Conservation (phyloP, 192 early-diverging fungal genomes). For the Rhizophagus sp. region DNA sequence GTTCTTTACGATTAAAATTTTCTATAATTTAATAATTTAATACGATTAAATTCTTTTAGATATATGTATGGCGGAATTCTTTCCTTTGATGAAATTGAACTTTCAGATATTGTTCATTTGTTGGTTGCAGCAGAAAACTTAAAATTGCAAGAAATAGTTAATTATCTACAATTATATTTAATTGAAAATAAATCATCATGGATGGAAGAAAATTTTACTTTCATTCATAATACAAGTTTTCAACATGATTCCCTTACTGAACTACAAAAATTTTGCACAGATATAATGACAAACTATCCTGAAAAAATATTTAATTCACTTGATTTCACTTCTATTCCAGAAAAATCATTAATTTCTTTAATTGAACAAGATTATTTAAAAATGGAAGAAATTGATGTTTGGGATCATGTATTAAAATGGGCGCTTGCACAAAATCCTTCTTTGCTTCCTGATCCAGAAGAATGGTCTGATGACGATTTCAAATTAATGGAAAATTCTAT, state of each 20-base stretch:
- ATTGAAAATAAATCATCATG: not conserved
- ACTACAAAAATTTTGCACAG: not conserved
- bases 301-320: not conserved
- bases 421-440: conserved; percentile 11
- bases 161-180: not conserved
- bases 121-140: not conserved
- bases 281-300: not conserved
- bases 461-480: not conserved
- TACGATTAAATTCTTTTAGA: not conserved
- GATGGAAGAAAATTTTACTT: not conserved
- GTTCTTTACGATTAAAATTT: not conserved
- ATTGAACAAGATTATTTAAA: not conserved
- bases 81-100: not conserved
- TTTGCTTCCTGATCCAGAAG: not conserved
- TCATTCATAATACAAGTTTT: not conserved
- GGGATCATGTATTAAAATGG: conserved; percentile 2
- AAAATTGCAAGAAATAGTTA: not conserved
- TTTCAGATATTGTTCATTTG: not conserved
- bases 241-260: not conserved
- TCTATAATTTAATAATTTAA: not conserved
- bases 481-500: not conserved
- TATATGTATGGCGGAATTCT: not conserved
- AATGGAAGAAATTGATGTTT: not conserved
- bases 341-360: not conserved
- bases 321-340: not conserved